Conservation (phyloP, 106 monocot genomes). For the Dendrobium nobile region DNA sequence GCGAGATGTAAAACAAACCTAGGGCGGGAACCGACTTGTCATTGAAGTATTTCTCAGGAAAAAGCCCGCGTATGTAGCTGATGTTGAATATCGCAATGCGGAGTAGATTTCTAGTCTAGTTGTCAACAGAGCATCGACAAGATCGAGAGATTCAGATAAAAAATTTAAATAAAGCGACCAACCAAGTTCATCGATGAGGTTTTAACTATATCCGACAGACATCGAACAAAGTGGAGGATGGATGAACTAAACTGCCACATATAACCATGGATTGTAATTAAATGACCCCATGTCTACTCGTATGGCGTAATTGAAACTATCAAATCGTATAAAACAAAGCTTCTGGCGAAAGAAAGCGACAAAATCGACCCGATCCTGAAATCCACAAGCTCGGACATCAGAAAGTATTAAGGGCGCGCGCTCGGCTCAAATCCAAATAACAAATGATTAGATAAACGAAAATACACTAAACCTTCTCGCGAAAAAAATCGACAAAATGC, state of each 20-base stretch:
- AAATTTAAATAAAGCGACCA: neutral
- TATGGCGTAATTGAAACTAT: neutral
- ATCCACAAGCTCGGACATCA: neutral
- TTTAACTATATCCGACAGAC: neutral
- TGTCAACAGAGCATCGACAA: neutral
- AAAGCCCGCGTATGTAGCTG: conserved; percentile 96
- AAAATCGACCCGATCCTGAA: neutral
- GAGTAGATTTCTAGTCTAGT: conserved; percentile 90
- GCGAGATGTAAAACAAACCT: conserved; percentile 26
- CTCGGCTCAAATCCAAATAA: neutral
- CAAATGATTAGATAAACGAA: neutral
- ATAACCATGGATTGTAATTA: neutral
- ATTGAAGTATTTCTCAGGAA: conserved; percentile 94
- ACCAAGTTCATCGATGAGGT: neutral
- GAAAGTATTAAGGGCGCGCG: neutral
- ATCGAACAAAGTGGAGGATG: neutral
- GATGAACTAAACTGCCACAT: neutral
- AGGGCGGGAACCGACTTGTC: conserved; percentile 97
- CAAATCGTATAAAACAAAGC: neutral
- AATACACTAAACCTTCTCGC: neutral
- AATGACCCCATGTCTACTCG: neutral
- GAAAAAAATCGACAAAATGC: neutral
- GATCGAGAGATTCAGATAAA: neutral
- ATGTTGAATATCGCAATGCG: conserved; percentile 97
- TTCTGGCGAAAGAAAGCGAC: neutral